phyloP scores from a whole-genome alignment of 129 eudicot genomes.

The Flaveria brownii region DNA sequence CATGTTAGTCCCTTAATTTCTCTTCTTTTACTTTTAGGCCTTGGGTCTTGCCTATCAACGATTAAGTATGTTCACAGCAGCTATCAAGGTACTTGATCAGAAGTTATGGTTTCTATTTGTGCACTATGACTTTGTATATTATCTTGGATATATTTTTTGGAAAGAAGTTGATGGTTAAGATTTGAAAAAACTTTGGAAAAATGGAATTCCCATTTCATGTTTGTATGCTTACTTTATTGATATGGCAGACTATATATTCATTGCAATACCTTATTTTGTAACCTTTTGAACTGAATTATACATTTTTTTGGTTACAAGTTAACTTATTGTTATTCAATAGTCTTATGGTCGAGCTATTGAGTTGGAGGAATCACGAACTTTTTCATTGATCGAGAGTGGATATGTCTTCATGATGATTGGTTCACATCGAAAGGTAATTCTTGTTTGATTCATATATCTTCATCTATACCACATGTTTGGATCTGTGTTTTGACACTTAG shows the following conservation, averaged over 20 bases:
- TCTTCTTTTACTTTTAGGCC: constrained; percentile 49
- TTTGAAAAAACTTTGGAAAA: background rate
- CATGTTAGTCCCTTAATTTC: constrained; percentile 21
- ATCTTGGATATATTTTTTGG: background rate
- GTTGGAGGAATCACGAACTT: constrained; percentile 78
- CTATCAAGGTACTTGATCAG: constrained; percentile 68
- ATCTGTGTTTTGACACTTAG: constrained; percentile 7
- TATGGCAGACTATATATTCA: background rate
- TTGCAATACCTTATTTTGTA: constrained; percentile 15
- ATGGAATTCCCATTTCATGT: constrained; percentile 10
- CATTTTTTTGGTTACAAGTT: constrained; percentile 21
- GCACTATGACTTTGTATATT: background rate
- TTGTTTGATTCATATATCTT: background rate
- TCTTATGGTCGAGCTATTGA: constrained; percentile 93
- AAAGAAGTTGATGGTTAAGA: constrained; percentile 2
- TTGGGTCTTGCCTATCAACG: constrained; percentile 94
- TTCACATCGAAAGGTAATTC: constrained; percentile 76
- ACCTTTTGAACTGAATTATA: constrained; percentile 3
- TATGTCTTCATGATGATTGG: constrained; percentile 87
- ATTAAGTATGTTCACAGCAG: constrained; percentile 96
- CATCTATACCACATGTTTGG: background rate
- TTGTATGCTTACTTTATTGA: constrained; percentile 14
- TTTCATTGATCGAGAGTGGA: constrained; percentile 93
- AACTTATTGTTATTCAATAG: constrained; percentile 39
- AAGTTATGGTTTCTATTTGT: constrained; percentile 11